Evolutionary conservation across 1,284 basidiomycete genomes (phyloP), one percentile per base, ranked within the genome.

Genomic region (Tremellales sp.): DNA sequence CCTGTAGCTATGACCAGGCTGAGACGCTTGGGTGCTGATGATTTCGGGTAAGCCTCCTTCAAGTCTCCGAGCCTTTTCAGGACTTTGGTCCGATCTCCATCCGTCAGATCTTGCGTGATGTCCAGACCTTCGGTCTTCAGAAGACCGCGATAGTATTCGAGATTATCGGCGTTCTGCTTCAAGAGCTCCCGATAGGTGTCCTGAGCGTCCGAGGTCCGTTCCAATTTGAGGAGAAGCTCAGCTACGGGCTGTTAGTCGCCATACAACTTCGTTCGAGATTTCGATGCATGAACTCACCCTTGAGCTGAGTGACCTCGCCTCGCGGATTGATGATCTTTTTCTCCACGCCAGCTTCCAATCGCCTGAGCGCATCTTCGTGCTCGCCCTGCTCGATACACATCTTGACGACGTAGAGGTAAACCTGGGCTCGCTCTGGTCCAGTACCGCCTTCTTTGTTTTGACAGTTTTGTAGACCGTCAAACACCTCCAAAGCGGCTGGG

Each of bases 121-220:
- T 84, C 78, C 40, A 89, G 75, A 3, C 81, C 84, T 50, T 83
- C 81, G 58, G 82, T 82, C 11, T 74, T 70, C 24, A 96, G 78
- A 65, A 85, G 86, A 2, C 83, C 85, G 26, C 76, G 75, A 76
- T 92, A 93, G 71, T 92, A 91, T 45, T 82, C 82, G 62, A 84
- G 81, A 65, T 82, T 84, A 60, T 97, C 92, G 1, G 89, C 78
- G 66, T 97, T 97, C 65, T 85, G 84, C 51, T 89, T 84, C 48
- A 98, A 82, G 19, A 97, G 76, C 1, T 81, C 77, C 31, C 81
- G 78, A 85, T 90, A 97, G 0, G 86, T 82, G 51, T 84, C 78
- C 55, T 86, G 82, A 0, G 89, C 86, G 44, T 89, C 86, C 2
- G 83, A 78, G 12, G 76, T 63, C 44, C 76, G 78, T 15, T 78